Evolutionary conservation across 2,329 filamentous ascomycete species (phyloP).

Genomic region (Fusarium setosum): DNA sequence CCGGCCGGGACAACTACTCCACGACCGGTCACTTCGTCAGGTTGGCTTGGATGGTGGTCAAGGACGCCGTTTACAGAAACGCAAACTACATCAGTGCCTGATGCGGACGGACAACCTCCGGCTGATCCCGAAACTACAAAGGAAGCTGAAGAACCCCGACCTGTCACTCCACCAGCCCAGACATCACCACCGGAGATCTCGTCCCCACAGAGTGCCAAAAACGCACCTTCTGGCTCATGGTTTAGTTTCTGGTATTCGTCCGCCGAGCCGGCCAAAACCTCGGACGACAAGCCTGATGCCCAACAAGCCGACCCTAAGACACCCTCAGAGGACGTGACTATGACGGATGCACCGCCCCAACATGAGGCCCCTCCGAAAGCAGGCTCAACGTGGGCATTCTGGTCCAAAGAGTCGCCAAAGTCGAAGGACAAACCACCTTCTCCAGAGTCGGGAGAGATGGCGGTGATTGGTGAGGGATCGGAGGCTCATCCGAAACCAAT

Average conservation of each 20-base stretch:
- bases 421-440: slow-evolving; percentile 44
- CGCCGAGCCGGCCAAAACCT: slow-evolving; percentile 14
- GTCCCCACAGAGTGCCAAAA: slow-evolving; percentile 26
- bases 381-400: slow-evolving; percentile 83
- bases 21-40: slow-evolving; percentile 51
- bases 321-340: slow-evolving; percentile 53
- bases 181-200: slow-evolving; percentile 24
- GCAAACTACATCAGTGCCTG: slow-evolving; percentile 11
- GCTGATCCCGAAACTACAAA: slow-evolving; percentile 18
- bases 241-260: slow-evolving; percentile 53
- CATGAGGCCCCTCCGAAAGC: slow-evolving; percentile 56
- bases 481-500: slow-evolving; percentile 65
- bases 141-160: slow-evolving; percentile 28
- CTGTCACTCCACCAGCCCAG: slow-evolving; percentile 39
- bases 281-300: slow-evolving; percentile 20
- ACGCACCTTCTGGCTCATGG: slow-evolving; percentile 49
- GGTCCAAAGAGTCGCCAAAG: slow-evolving; percentile 71
- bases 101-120: slow-evolving; percentile 26
- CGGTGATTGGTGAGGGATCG: slow-evolving; percentile 67
- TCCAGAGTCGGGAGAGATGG: slow-evolving; percentile 63
- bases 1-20: slow-evolving; percentile 4
- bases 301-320: slow-evolving; percentile 30
- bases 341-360: slow-evolving; percentile 55
- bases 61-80: slow-evolving; percentile 43
- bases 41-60: slow-evolving; percentile 68